phyloP scores from a whole-genome alignment of 2,329 filamentous ascomycete genomes.

The Curvularia hawaiiensis region DNA sequence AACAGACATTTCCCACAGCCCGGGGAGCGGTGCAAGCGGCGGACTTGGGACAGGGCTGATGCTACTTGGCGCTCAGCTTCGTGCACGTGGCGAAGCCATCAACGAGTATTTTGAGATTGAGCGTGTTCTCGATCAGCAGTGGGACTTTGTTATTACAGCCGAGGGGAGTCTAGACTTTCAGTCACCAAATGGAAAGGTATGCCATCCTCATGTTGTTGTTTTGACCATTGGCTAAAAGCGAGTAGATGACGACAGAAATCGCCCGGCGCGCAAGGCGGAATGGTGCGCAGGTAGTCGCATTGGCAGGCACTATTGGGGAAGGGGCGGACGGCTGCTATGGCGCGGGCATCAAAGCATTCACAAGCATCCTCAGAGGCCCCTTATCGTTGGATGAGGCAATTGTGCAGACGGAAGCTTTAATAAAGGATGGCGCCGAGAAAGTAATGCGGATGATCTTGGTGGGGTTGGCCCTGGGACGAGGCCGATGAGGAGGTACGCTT shows the following conservation, averaged over 20 bases:
- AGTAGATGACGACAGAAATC: conserved; percentile 58
- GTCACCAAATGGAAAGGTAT: conserved; percentile 53
- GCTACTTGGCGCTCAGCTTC: conserved; percentile 54
- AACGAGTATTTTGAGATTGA: conserved; percentile 58
- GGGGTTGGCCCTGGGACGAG: conserved; percentile 33
- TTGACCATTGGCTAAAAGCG: conserved; percentile 1
- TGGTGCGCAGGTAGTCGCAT: conserved; percentile 53
- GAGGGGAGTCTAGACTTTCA: conserved; percentile 60
- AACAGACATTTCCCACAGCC: conserved; percentile 46
- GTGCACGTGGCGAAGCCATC: conserved; percentile 57
- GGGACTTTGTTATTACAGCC: conserved; percentile 59
- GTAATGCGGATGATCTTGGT: conserved; percentile 47
- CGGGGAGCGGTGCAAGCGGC: conserved; percentile 59
- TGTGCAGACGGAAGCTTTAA: conserved; percentile 39
- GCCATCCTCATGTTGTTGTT: not conserved
- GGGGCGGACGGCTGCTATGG: conserved; percentile 36
- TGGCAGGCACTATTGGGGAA: conserved; percentile 39
- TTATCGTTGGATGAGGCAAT: conserved; percentile 45
- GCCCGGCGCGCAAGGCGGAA: conserved; percentile 54
- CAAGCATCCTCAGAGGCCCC: conserved; percentile 44
- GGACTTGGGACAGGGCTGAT: conserved; percentile 59
- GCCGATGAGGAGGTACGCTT: conserved; percentile 6
- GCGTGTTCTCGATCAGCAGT: conserved; percentile 51
- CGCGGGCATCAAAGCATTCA: conserved; percentile 44
- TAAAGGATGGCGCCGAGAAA: conserved; percentile 47